Conservation (phyloP, 139 green algal species). For the Tetraselmis chui region DNA sequence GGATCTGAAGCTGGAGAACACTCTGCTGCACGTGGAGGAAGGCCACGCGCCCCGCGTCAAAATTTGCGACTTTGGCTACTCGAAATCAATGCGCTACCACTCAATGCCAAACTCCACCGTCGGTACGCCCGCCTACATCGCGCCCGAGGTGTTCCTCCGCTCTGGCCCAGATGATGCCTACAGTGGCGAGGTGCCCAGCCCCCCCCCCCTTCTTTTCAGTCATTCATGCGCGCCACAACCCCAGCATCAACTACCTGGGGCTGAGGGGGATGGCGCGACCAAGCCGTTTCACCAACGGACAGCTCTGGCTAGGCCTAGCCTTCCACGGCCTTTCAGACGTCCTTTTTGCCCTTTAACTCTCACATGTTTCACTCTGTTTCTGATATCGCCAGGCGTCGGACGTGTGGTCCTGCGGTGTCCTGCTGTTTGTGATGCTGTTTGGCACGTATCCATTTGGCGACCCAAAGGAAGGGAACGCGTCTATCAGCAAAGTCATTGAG, state of each 20-base stretch:
- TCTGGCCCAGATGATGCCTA: background rate
- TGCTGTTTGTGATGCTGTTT: constrained; percentile 11
- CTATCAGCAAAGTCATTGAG: background rate
- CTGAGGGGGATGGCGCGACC: no score
- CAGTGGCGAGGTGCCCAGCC: background rate
- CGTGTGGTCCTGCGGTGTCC: constrained; percentile 5
- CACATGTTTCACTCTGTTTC: background rate
- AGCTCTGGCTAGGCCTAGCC: no score
- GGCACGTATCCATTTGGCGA: constrained; percentile 6
- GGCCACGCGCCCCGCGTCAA: constrained; percentile 17
- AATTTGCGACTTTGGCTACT: constrained; percentile 32
- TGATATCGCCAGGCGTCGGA: background rate
- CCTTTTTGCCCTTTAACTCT: background rate
- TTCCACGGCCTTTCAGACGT: no score
- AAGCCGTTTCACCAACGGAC: no score
- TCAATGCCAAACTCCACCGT: constrained; percentile 45
- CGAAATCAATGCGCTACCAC: constrained; percentile 4
- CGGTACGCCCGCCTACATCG: constrained; percentile 59
- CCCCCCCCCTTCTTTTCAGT: background rate
- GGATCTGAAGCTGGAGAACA: constrained; percentile 39
- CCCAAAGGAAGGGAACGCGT: background rate
- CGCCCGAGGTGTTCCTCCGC: constrained; percentile 34
- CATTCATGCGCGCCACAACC: no score
- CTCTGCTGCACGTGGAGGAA: constrained; percentile 9
- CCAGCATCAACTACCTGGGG: no score